Base-by-base conservation (phyloP, 2,329 filamentous ascomycete species). In the Alternaria incomplexa region DNA sequence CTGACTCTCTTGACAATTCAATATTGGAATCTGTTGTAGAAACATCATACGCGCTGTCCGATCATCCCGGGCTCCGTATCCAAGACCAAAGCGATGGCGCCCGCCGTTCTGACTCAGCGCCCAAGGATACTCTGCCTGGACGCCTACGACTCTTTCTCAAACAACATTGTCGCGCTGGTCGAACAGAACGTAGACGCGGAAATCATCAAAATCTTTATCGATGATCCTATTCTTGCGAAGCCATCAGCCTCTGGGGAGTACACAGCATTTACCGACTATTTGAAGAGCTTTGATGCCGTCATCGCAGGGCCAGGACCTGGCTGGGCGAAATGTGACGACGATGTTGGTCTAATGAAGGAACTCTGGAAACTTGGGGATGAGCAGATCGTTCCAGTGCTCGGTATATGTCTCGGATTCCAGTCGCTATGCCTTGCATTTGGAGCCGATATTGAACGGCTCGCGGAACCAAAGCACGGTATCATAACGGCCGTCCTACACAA, bases 131-230 rank as follows among this genome's bases (percentile, higher is more conserved):
- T 98, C 66, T 97, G 97, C 81, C 85, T 99, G 70, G 96, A 98
- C 79, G 94, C 95, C 65, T 97, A 97, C 81, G 96, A 99, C 83
- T 97, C 94, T 45, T 99, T 97, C 81, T 93, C 93, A 58, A 94
- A 97, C 82, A 98, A 97, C 82, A 96, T 98, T 73, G 89, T 96
- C 56, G 90, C 92, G 6, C 87, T 97, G 32, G 85, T 98, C 50
- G 87, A 91, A 70, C 88, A 90, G 5, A 85, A 88, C 4, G 85
- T 97, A 9, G 82, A 85, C 62, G 91, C 87, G 20, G 84, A 89
- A 15, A 90, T 97, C 32, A 87, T 87, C 48, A 87, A 91, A 46
- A 84, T 97, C 62, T 88, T 87, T 66, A 93, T 96, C 71, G 92
- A 85, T 62, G 82, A 84, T 17, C 45, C 68, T 17, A 17, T 57